phyloP scores from a whole-genome alignment of 768 basidiomycete species.

The Hysterangium stoloniferum region DNA sequence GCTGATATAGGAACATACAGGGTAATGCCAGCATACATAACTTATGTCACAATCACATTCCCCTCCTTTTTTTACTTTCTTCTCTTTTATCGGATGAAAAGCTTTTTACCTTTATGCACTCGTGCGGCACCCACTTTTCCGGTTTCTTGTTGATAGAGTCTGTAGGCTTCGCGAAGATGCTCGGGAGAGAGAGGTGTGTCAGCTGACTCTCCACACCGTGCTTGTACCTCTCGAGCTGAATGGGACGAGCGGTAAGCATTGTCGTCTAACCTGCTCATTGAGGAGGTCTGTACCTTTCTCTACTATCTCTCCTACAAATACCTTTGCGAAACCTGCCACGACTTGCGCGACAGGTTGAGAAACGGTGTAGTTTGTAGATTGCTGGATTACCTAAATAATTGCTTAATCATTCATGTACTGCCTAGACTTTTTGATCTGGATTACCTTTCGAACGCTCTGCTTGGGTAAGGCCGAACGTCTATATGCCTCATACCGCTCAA shows the following conservation, averaged over 20 bases:
- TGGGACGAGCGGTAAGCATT: neutral
- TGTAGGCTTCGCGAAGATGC: constrained; percentile 84
- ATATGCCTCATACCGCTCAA: constrained; percentile 86
- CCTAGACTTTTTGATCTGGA: too few relatives aligned
- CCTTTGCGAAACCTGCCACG: constrained; percentile 83
- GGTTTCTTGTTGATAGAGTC: constrained; percentile 72
- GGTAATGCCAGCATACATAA: too few relatives aligned
- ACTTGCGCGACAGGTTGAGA: constrained; percentile 84
- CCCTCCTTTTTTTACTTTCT: neutral
- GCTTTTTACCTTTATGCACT: constrained; percentile 56
- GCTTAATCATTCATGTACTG: too few relatives aligned
- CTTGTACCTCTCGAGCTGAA: constrained; percentile 70
- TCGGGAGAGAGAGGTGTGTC: constrained; percentile 65
- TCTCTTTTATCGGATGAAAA: constrained; percentile 64
- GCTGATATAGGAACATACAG: neutral
- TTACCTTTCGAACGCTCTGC: constrained; percentile 71
- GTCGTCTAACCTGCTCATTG: neutral
- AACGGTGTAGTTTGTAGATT: constrained; percentile 71
- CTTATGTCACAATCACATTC: too few relatives aligned
- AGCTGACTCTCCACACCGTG: constrained; percentile 25
- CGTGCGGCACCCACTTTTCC: constrained; percentile 75
- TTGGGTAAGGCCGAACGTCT: constrained; percentile 77
- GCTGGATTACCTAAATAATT: constrained; percentile 64
- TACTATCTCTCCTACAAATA: constrained; percentile 88
- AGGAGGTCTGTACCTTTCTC: constrained; percentile 57